Evolutionary conservation across 140 eudicot species (phyloP).

Genomic region (Ambrosia hybrid): DNA sequence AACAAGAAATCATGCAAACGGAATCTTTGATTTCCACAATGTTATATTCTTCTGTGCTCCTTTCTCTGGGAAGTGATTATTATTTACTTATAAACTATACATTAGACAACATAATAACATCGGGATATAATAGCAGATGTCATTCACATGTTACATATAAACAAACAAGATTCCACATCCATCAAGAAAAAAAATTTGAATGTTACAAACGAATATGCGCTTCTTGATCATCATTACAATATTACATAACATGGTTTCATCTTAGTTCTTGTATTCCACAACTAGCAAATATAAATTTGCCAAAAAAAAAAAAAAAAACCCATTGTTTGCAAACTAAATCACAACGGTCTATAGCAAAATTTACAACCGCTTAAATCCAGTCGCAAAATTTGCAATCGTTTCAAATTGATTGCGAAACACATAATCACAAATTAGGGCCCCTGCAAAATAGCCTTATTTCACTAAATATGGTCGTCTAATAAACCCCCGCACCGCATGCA

Average conservation of each 20-base stretch:
- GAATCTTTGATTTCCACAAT: constrained; percentile 9
- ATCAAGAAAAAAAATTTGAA: constrained; percentile 7
- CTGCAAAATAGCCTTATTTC: too few species aligned
- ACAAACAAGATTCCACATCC: constrained; percentile 10
- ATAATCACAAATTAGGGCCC: too few species aligned
- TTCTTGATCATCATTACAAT: too few species aligned
- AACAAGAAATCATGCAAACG: neutral
- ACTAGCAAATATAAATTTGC: too few species aligned
- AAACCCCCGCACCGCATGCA: too few species aligned
- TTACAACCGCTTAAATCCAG: too few species aligned
- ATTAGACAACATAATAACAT: neutral
- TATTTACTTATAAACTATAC: neutral
- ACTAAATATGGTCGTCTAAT: too few species aligned
- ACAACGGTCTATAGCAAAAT: too few species aligned
- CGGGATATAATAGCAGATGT: neutral
- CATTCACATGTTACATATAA: neutral
- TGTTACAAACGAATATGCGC: neutral
- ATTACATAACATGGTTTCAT: neutral
- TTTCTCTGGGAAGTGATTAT: neutral
- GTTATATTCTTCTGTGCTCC: neutral
- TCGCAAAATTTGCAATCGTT: too few species aligned
- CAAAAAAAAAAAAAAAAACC: too few species aligned
- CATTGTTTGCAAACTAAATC: too few species aligned
- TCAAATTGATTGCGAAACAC: too few species aligned
- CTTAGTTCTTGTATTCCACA: neutral